A percentile compares a stretch with the other conserved stretches of the same genome.
phyloP scores from a whole-genome alignment of 257 asterid genomes.

The Lycium barbarum region DNA sequence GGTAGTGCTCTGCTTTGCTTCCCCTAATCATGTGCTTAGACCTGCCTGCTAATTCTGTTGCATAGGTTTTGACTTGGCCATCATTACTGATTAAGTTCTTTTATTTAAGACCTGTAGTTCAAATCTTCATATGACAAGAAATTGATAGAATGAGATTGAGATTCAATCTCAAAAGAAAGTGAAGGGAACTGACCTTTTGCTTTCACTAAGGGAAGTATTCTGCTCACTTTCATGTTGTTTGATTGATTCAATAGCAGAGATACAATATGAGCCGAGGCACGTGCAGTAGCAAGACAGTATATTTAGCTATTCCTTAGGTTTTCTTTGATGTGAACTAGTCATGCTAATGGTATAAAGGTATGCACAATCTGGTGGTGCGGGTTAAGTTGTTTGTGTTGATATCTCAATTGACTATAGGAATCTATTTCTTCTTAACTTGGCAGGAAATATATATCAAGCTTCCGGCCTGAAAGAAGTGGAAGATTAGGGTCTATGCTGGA shows the following conservation, averaged over 20 bases:
- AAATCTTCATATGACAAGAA: background rate
- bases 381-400: constrained; percentile 26
- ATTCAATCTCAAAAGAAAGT: constrained; percentile 22
- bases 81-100: background rate
- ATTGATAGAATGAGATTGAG: constrained; percentile 8
- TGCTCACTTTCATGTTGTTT: constrained; percentile 12
- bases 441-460: constrained; percentile 78
- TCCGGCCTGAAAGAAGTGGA: constrained; percentile 72
- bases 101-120: background rate
- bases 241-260: constrained; percentile 7
- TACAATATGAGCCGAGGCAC: background rate
- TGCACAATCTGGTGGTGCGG: background rate
- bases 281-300: background rate
- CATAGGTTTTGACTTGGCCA: constrained; percentile 13
- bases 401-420: background rate
- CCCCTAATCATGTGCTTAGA: background rate
- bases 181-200: background rate
- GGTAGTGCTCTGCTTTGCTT: background rate
- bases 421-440: constrained; percentile 30
- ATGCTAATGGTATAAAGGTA: background rate
- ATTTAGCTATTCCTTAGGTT: constrained; percentile 1
- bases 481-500: constrained; percentile 67
- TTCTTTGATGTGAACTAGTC: constrained; percentile 23
- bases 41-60: constrained; percentile 15
- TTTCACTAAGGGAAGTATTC: background rate